Conservation (phyloP, 805 yeast genomes). For the Ogataea degrootiae region DNA sequence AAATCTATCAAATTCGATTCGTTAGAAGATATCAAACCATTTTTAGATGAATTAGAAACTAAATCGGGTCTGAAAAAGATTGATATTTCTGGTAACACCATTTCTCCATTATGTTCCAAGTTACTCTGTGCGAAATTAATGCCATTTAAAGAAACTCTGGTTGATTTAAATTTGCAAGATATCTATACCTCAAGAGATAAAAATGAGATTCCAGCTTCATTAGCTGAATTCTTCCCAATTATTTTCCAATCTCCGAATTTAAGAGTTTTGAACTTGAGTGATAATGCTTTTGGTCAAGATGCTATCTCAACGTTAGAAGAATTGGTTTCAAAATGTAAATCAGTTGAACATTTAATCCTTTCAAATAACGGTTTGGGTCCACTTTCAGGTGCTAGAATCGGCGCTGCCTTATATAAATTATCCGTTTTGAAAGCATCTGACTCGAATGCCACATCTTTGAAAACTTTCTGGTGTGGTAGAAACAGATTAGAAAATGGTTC, state of each 20-base stretch:
- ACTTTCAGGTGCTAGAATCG: conserved; percentile 92
- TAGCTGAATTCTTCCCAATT: conserved; percentile 68
- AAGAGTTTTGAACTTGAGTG: conserved; percentile 76
- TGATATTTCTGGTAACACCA: conserved; percentile 89
- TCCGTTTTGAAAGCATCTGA: conserved; percentile 46
- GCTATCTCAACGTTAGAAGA: conserved; percentile 86
- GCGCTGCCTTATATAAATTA: conserved; percentile 72
- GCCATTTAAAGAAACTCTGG: conserved; percentile 39
- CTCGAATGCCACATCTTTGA: conserved; percentile 38
- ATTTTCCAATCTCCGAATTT: conserved; percentile 65
- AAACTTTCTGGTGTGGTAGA: conserved; percentile 93
- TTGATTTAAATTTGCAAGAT: conserved; percentile 82
- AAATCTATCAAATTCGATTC: conserved; percentile 74
- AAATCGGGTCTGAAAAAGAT: conserved; percentile 43
- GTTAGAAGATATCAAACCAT: conserved; percentile 67
- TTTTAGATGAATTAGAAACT: conserved; percentile 49
- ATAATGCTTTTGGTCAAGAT: conserved; percentile 95
- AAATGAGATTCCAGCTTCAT: conserved; percentile 87
- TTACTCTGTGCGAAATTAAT: conserved; percentile 56
- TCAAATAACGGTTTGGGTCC: conserved; percentile 99
- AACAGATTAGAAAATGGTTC: conserved; percentile 97
- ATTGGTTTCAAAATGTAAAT: conserved; percentile 67
- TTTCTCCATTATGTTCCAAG: conserved; percentile 85
- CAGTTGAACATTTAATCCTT: conserved; percentile 79
- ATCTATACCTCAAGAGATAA: conserved; percentile 91